These are phyloP conservation scores for Botryotinia narcissicola DNA, from an alignment of 2,329 filamentous ascomycete species.

Conservation along the genomic window DNA sequence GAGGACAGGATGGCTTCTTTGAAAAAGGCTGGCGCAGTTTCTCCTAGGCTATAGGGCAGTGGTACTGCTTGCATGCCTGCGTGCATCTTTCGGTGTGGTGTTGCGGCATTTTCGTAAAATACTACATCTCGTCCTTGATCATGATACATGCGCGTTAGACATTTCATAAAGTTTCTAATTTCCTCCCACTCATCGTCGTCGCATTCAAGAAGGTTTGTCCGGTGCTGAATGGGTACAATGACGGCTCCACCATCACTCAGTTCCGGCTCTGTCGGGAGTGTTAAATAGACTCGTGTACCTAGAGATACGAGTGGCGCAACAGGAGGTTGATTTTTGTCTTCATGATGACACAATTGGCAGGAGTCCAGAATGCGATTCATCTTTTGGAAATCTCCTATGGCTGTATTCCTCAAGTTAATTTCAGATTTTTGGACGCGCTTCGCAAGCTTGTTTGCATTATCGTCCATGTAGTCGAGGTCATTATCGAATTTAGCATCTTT, in stretches of 20 bases:
- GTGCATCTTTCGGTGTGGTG: conserved; percentile 74
- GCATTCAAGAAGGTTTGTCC: conserved; percentile 89
- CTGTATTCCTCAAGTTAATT: conserved; percentile 79
- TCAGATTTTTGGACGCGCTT: conserved; percentile 85
- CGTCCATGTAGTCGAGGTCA: conserved; percentile 95
- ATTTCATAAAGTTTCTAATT: conserved; percentile 98
- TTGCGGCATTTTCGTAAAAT: conserved; percentile 96
- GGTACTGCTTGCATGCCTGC: conserved; percentile 84
- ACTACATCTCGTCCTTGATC: conserved; percentile 87
- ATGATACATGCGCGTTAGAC: conserved; percentile 88
- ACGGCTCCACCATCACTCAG: conserved; percentile 78
- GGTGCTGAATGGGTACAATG: conserved; percentile 85
- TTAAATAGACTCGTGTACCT: conserved; percentile 82
- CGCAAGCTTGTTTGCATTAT: conserved; percentile 88
- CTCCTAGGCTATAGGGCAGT: conserved; percentile 86
- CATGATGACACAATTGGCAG: conserved; percentile 90
- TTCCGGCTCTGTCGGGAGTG: conserved; percentile 85
- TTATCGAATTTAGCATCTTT: conserved; percentile 90
- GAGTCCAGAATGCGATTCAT: conserved; percentile 81
- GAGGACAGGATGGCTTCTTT: conserved; percentile 84
- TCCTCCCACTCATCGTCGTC: conserved; percentile 99
- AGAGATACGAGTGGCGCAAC: conserved; percentile 83
- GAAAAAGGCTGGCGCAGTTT: conserved; percentile 92
- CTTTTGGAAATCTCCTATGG: conserved; percentile 85
- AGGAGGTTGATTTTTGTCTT: conserved; percentile 73